Evolutionary conservation across 2,329 filamentous ascomycete genomes (phyloP).

Genomic region (Cordyceps militaris): DNA sequence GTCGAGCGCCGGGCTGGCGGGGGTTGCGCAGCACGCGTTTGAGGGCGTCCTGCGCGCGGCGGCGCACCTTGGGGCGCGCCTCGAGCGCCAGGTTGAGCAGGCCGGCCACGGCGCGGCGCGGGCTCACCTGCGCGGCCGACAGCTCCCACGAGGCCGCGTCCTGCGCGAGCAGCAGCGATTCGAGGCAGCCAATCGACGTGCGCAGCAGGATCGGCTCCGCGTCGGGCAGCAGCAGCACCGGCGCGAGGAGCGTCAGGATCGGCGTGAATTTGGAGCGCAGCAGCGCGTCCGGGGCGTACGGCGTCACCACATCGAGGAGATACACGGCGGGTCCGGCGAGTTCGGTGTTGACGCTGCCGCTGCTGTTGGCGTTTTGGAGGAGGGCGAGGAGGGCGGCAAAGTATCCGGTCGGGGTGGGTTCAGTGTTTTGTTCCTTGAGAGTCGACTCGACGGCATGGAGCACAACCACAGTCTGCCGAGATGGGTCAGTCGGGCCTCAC

Average conservation of each 20-base stretch:
- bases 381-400: conserved; percentile 92
- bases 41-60: conserved; percentile 84
- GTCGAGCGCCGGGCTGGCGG: conserved; percentile 85
- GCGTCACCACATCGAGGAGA: conserved; percentile 86
- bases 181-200: conserved; percentile 85
- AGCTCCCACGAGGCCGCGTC: conserved; percentile 84
- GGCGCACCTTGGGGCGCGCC: conserved; percentile 85
- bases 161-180: conserved; percentile 85
- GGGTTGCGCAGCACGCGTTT: conserved; percentile 75
- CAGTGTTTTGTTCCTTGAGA: conserved; percentile 77
- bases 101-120: conserved; percentile 78
- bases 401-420: conserved; percentile 81
- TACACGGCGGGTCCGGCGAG: conserved; percentile 84
- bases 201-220: conserved; percentile 81
- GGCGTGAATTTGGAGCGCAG: conserved; percentile 92
- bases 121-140: conserved; percentile 73
- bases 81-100: conserved; percentile 80
- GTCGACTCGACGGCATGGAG: conserved; percentile 90
- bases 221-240: conserved; percentile 70
- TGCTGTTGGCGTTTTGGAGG: conserved; percentile 66
- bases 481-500: conserved; percentile 7
- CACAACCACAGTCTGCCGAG: conserved; percentile 52
- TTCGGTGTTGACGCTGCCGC: conserved; percentile 69
- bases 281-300: conserved; percentile 74
- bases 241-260: conserved; percentile 80